These are phyloP conservation scores for Fomitopsis schrenkii DNA, from an alignment of 1,284 basidiomycete genomes.

Conservation along the genomic window DNA sequence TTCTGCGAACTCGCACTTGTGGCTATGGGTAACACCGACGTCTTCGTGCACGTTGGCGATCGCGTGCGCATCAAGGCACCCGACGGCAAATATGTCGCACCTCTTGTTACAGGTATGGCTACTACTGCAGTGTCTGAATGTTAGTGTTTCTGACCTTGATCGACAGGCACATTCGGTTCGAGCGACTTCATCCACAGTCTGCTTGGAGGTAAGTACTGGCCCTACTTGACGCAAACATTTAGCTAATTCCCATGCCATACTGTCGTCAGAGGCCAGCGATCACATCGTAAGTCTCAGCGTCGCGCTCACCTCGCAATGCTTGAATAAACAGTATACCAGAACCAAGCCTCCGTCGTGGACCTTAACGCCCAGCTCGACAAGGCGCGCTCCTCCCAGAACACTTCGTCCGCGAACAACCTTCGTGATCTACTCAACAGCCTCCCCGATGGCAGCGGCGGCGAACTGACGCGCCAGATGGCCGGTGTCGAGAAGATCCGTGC, in stretches of 20 bases:
- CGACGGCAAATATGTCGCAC: conserved; percentile 73
- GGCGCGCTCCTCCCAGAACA: conserved; percentile 52
- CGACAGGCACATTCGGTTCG: conserved; percentile 74
- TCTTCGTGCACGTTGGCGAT: conserved; percentile 91
- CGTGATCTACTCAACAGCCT: conserved; percentile 54
- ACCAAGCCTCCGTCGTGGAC: conserved; percentile 77
- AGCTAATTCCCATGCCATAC: background rate
- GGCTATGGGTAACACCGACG: conserved; percentile 68
- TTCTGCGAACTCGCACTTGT: conserved; percentile 82
- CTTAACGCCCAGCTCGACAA: conserved; percentile 77
- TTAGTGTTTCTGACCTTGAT: background rate
- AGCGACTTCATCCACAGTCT: conserved; percentile 83
- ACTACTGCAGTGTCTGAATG: background rate
- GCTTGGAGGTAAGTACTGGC: conserved; percentile 49
- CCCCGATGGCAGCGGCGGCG: conserved; percentile 54
- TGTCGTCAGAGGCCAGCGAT: conserved; percentile 57
- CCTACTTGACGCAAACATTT: background rate
- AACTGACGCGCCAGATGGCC: conserved; percentile 75
- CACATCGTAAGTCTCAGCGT: conserved; percentile 50
- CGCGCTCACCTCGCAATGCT: background rate
- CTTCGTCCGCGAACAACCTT: conserved; percentile 39
- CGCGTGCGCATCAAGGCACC: conserved; percentile 75
- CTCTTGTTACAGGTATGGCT: conserved; percentile 72
- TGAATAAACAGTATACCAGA: conserved; percentile 23
- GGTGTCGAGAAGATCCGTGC: conserved; percentile 69